phyloP scores from a whole-genome alignment of 2,329 filamentous ascomycete genomes.

The Aureobasidium sp. region DNA sequence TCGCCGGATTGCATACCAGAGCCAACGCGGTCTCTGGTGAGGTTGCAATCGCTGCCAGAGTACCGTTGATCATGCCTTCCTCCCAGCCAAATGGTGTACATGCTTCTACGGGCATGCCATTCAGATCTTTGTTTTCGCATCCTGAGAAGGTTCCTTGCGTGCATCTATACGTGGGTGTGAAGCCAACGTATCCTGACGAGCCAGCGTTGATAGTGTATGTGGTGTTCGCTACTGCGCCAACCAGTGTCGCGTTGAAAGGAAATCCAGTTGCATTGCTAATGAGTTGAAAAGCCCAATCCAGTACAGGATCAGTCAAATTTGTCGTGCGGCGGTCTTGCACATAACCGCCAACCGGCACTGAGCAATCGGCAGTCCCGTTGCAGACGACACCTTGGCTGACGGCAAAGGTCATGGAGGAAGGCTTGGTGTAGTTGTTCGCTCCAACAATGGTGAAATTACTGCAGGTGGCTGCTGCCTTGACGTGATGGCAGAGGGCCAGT shows the following conservation, averaged over 20 bases:
- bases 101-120: neutral
- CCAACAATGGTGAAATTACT: neutral
- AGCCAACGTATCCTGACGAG: neutral
- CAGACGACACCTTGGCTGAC: constrained; percentile 7
- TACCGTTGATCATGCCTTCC: neutral
- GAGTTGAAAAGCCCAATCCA: neutral
- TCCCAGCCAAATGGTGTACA: neutral
- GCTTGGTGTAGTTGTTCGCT: neutral
- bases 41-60: neutral
- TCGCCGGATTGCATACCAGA: constrained; percentile 1
- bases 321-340: neutral
- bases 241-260: neutral
- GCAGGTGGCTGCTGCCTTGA: neutral
- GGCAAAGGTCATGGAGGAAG: neutral
- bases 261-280: neutral
- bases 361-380: neutral
- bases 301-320: neutral
- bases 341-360: neutral
- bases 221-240: neutral
- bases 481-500: neutral
- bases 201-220: neutral
- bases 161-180: neutral
- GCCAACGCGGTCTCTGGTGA: neutral
- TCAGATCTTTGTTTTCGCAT: neutral
- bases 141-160: neutral